phyloP scores from a whole-genome alignment of 768 basidiomycete genomes.

The Serendipita sp. region DNA sequence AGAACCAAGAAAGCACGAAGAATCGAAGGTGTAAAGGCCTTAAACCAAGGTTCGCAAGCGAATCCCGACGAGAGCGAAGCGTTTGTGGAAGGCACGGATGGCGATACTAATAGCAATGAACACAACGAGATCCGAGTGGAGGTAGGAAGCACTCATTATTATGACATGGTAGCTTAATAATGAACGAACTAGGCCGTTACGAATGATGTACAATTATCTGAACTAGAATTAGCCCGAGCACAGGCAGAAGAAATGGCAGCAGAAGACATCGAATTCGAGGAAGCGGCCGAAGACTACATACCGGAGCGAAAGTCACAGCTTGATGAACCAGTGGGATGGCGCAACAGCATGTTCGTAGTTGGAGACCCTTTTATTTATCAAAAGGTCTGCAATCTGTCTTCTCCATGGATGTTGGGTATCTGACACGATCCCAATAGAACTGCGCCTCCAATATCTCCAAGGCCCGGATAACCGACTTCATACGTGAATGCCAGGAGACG shows the following conservation, averaged over 20 bases:
- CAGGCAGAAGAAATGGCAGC: constrained; percentile 8
- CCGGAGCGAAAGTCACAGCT: not conserved
- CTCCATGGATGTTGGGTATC: not conserved
- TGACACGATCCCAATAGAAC: constrained; percentile 12
- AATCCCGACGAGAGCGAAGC: not conserved
- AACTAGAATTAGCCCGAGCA: not conserved
- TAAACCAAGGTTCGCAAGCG: not conserved
- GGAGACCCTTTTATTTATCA: constrained; percentile 27
- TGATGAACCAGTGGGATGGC: constrained; percentile 1
- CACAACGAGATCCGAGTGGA: too few relatives aligned
- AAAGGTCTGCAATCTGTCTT: constrained; percentile 18
- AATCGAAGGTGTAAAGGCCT: not conserved
- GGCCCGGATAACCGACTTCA: not conserved
- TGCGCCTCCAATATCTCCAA: constrained; percentile 8
- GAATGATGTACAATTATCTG: not conserved
- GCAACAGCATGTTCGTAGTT: constrained; percentile 15
- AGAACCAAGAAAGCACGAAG: not conserved
- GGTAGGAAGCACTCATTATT: too few relatives aligned
- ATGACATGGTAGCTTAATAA: too few relatives aligned
- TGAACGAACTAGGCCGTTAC: constrained; percentile 12
- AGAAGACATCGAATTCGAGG: constrained; percentile 5
- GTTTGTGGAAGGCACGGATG: not conserved
- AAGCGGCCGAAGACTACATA: constrained; percentile 7
- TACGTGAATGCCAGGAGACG: constrained; percentile 5
- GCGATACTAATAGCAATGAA: not conserved